These are phyloP conservation scores for Scytalidium lignicola DNA, from an alignment of 2,329 filamentous ascomycete genomes.

Conservation along the genomic window DNA sequence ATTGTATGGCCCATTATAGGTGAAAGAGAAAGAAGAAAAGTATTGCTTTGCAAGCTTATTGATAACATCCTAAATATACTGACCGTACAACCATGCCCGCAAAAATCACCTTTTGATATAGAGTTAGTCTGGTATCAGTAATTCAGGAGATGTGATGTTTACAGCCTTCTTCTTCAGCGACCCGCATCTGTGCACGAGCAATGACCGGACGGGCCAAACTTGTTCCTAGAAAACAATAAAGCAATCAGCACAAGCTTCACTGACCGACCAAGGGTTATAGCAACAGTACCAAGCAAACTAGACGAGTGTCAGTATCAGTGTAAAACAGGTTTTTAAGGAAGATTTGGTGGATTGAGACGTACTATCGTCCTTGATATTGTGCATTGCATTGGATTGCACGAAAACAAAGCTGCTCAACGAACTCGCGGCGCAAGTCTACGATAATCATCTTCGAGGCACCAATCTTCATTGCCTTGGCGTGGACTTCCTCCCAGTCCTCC, in stretches of 20 bases:
- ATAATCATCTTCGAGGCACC: conserved; percentile 34
- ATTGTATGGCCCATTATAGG: no score
- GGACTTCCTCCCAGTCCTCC: conserved; percentile 67
- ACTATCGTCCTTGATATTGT: not conserved
- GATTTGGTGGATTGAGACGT: conserved; percentile 54
- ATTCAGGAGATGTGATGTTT: conserved; percentile 27
- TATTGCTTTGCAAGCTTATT: no score
- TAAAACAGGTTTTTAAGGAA: conserved; percentile 46
- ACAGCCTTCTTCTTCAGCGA: conserved; percentile 55
- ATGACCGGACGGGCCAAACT: conserved; percentile 66
- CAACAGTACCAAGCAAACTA: conserved; percentile 9
- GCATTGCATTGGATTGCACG: conserved; percentile 71
- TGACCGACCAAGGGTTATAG: not conserved
- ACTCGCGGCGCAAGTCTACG: conserved; percentile 65
- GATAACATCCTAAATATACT: no score
- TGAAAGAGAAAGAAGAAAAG: no score
- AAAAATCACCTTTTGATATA: not conserved
- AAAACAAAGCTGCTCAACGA: conserved; percentile 72
- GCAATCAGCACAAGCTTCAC: not conserved
- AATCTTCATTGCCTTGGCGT: conserved; percentile 59
- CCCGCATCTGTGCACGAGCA: conserved; percentile 59
- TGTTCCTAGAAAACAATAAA: conserved; percentile 38
- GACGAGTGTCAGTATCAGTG: conserved; percentile 18
- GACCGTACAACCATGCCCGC: not conserved
- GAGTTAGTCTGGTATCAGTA: conserved; percentile 7